These are phyloP conservation scores for Endocarpon pusillum DNA, from an alignment of 495 filamentous ascomycete genomes.

Conservation along the genomic window DNA sequence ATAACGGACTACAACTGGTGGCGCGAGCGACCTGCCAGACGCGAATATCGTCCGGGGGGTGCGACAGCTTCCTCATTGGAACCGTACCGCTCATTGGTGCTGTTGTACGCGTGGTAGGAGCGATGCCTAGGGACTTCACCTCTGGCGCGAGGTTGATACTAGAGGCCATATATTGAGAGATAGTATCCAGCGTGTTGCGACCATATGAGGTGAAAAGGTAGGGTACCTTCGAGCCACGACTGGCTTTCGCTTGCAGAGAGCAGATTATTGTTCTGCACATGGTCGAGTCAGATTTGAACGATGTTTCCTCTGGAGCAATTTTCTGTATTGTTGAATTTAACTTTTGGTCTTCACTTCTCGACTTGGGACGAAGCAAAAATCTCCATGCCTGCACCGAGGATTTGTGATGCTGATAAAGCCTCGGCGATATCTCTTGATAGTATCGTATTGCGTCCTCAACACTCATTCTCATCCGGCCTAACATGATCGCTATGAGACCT, in stretches of 20 bases:
- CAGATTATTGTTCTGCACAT: conserved; percentile 1
- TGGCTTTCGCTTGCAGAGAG: no score
- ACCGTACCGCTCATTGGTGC: no score
- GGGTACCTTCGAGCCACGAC: conserved; percentile 1
- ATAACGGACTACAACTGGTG: conserved; percentile 22
- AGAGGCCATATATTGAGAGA: no score
- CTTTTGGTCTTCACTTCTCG: no score
- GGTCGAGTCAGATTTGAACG: neutral
- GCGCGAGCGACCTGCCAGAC: conserved; percentile 23
- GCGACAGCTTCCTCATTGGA: no score
- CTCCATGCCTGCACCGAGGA: no score
- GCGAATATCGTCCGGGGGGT: conserved; percentile 3
- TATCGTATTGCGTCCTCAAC: conserved; percentile 5
- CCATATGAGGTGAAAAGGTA: conserved; percentile 1
- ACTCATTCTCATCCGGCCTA: conserved; percentile 9
- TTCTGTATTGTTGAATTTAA: no score
- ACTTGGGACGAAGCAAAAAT: no score
- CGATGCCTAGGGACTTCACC: no score
- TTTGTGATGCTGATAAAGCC: neutral
- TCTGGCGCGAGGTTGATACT: no score
- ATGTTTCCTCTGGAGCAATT: conserved; percentile 1
- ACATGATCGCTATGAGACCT: conserved; percentile 10
- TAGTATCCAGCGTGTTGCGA: neutral
- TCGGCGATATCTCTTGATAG: conserved; percentile 2
- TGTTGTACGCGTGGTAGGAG: no score